Base-by-base conservation (phyloP, 768 basidiomycete genomes). In the Asterophora parasitica region DNA sequence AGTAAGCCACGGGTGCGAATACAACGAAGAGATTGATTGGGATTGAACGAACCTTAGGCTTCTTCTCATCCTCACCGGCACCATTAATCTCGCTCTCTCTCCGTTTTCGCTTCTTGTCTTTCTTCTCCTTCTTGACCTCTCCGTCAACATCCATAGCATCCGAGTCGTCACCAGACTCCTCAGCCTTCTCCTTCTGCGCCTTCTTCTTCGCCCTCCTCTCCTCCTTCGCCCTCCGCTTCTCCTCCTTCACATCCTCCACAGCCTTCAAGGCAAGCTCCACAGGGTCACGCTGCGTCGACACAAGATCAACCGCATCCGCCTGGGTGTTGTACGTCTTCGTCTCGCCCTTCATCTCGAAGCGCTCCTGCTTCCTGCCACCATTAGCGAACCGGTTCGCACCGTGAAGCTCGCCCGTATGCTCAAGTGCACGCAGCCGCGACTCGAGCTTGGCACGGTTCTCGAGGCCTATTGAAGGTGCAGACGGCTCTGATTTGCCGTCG, bases 381-480 rank as follows among this genome's bases (percentile, higher is more conserved):
- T 78, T 77, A 1, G 71, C 75, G 55, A 81, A 83, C 55, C 82
- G 77, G 52, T 88, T 82, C 32, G 85, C 83, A 28, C 78, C 82
- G 15, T 81, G 74, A 38, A 81, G 73, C 50, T 95, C 94, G 38
- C 75, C 74, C 56, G 91, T 84, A 58, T 87, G 76, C 65, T 98
- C 94, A 37, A 99, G 77, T 1, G 85, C 83, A 17, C 92, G 89
- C 32, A 98, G 71, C 28, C 96, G 87, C 9, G 92, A 88, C 67
- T 98, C 96, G 51, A 99, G 85, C 68, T 97, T 97, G 50, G 88
- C 83, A 34, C 95, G 90, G 69, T 92, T 92, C 61, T 92, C 89
- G 49, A 98, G 69, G 49, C 96, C 96, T 63, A 97, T 84, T 58
- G 90, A 81, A 1, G 93, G 83, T 2, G 93, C 88, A 6, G 74